These are phyloP conservation scores for Candida bentonensis DNA, from an alignment of 805 yeast species.

Conservation along the genomic window DNA sequence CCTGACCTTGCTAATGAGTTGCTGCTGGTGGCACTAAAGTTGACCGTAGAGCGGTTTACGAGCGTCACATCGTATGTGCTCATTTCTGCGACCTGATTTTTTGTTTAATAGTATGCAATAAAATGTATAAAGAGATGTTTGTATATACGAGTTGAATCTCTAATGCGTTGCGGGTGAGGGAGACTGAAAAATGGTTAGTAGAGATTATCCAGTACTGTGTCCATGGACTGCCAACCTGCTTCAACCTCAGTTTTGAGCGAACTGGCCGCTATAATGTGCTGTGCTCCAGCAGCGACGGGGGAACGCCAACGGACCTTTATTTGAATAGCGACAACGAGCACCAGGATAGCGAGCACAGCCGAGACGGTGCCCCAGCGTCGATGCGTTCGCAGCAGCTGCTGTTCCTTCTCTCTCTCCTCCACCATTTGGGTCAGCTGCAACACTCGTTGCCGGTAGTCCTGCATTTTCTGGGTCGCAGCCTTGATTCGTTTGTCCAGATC, in stretches of 20 bases:
- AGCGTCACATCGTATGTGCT: conserved; percentile 64
- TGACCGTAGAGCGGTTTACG: conserved; percentile 59
- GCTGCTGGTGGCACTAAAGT: conserved; percentile 40
- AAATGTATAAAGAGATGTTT: neutral
- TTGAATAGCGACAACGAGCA: conserved; percentile 7
- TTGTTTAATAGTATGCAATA: neutral
- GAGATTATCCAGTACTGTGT: neutral
- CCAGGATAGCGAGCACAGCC: conserved; percentile 5
- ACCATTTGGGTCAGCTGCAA: conserved; percentile 12
- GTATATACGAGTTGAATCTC: conserved; percentile 1
- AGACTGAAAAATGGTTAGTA: neutral
- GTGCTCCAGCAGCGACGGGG: no score
- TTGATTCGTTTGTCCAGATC: conserved; percentile 14
- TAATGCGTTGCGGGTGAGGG: no score
- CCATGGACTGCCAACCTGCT: neutral
- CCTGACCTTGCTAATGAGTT: conserved; percentile 55
- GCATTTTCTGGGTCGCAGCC: conserved; percentile 12
- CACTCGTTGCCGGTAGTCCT: conserved; percentile 14
- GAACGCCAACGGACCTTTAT: neutral
- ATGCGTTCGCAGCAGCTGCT: conserved; percentile 9
- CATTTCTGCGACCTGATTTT: conserved; percentile 26
- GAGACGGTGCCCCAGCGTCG: conserved; percentile 6
- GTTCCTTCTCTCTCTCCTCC: conserved; percentile 10
- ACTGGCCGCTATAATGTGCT: conserved; percentile 7
- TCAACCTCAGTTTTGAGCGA: neutral